phyloP scores from a whole-genome alignment of 495 filamentous ascomycete species.

The Physcia stellaris region DNA sequence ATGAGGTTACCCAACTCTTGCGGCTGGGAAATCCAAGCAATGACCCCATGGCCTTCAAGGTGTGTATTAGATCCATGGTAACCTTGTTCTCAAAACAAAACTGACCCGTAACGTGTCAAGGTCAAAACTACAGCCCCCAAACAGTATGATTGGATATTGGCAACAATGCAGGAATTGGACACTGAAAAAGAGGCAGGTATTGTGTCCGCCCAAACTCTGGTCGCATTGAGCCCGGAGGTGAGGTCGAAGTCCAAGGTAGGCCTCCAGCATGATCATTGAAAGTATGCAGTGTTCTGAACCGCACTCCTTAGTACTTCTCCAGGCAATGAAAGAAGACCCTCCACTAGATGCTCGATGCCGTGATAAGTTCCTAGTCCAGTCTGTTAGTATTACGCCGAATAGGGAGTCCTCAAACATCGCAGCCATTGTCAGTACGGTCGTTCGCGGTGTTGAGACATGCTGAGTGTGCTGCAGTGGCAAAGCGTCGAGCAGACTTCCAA shows the following conservation, averaged over 20 bases:
- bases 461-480: conserved; percentile 51
- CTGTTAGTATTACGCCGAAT: conserved; percentile 69
- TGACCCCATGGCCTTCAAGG: conserved; percentile 90
- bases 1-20: conserved; percentile 76
- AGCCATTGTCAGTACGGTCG: conserved; percentile 58
- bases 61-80: conserved; percentile 24
- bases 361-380: conserved; percentile 98
- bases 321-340: conserved; percentile 95
- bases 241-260: conserved; percentile 87
- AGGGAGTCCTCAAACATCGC: conserved; percentile 69
- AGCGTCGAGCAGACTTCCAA: conserved; percentile 65
- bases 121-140: conserved; percentile 99
- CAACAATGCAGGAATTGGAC: conserved; percentile 8
- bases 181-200: conserved; percentile 48
- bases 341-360: conserved; percentile 74
- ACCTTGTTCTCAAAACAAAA: not conserved
- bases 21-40: conserved; percentile 64
- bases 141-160: conserved; percentile 63
- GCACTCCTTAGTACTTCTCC: conserved; percentile 59
- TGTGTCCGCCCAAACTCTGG: conserved; percentile 96
- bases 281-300: too few relatives aligned
- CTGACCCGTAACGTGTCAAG: conserved; percentile 27
- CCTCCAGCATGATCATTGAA: too few relatives aligned
- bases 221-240: conserved; percentile 73
- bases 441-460: too few relatives aligned